These are phyloP conservation scores for Nakazawaea molendinolei DNA, from an alignment of 805 yeast species.

Conservation along the genomic window DNA sequence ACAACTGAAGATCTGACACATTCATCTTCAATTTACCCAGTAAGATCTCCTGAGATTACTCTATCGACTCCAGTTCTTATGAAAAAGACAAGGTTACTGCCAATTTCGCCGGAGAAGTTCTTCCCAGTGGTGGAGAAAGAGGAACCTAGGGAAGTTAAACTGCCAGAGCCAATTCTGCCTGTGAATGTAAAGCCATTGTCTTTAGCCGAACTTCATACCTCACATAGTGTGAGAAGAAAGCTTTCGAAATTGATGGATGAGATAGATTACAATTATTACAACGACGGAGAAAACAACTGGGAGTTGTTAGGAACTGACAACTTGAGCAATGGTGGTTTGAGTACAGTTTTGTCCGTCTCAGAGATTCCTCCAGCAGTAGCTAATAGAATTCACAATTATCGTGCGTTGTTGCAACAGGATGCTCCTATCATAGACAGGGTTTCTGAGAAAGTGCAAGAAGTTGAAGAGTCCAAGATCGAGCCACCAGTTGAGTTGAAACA, in stretches of 20 bases:
- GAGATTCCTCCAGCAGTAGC: not conserved
- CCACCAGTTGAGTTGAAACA: not conserved
- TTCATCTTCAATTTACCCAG: not conserved
- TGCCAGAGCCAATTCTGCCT: too few relatives aligned
- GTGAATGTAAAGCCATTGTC: slow-evolving; percentile 2
- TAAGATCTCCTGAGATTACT: too few relatives aligned
- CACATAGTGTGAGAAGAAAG: slow-evolving; percentile 9
- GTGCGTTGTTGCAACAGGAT: not conserved
- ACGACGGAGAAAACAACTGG: slow-evolving; percentile 24
- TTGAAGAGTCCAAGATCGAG: not conserved
- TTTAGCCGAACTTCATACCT: slow-evolving; percentile 2
- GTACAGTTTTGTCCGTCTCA: not conserved
- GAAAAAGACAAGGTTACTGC: not conserved
- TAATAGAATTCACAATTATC: not conserved
- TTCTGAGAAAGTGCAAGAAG: not conserved
- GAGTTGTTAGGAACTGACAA: slow-evolving; percentile 6
- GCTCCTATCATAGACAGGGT: not conserved
- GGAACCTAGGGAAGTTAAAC: too few relatives aligned
- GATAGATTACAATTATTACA: slow-evolving; percentile 11
- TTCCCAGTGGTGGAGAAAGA: too few relatives aligned
- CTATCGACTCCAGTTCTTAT: not conserved
- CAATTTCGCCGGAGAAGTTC: too few relatives aligned
- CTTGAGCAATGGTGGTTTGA: not conserved
- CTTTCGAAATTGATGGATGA: slow-evolving; percentile 6
- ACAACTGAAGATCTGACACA: not conserved